Base-by-base conservation (phyloP, 1,139 yeast genomes). In the Magnusiomyces fungicola region DNA sequence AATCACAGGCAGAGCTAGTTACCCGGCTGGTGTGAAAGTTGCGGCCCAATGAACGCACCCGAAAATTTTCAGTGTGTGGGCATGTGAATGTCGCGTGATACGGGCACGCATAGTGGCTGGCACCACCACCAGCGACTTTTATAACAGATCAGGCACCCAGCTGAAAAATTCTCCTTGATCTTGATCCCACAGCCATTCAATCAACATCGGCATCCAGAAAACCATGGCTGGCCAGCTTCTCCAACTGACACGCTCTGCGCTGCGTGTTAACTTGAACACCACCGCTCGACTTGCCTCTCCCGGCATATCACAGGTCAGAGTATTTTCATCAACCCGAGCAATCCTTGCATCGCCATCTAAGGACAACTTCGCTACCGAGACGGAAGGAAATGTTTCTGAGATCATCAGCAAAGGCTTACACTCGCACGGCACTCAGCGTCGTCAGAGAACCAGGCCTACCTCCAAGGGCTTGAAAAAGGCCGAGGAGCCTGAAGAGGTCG, bases 381-480 rank as follows among this genome's bases (percentile, higher is more conserved):
- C 30, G 16, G n/a, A 43, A 19, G 30, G 32, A 22, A n/a, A 9
- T 22, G 25, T 34, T 24, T 39, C 33, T 25, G 42, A 33, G 1
- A 21, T 34, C 2, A 34, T 34, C 23, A 34, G 19, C 16, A n/a
- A 34, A 7, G 19, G 19, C 6, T n/a, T 39, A 22, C 9, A 19
- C 12, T n/a, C 25, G 30, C 9, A 19, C 12, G 43, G 44, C 16
- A 45, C 50, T 18, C 43, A 46, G 18, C 45, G 47, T 32, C 50
- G 55, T 9, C 54, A 53, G 43, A 51, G 55, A 14, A 48, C 49
- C 7, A 44, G 57, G 4, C 55, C 58, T 14, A 42, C 54, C 3
- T 42, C 56, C 10, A 56, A 48, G 47, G 48, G 53, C 42, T 49
- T 50, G 12, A 48, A 51, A 25, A 44, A 49, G 24, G 51, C 40